phyloP scores from a whole-genome alignment of 148 eudicot genomes.

The Fagopyrum tataricum region DNA sequence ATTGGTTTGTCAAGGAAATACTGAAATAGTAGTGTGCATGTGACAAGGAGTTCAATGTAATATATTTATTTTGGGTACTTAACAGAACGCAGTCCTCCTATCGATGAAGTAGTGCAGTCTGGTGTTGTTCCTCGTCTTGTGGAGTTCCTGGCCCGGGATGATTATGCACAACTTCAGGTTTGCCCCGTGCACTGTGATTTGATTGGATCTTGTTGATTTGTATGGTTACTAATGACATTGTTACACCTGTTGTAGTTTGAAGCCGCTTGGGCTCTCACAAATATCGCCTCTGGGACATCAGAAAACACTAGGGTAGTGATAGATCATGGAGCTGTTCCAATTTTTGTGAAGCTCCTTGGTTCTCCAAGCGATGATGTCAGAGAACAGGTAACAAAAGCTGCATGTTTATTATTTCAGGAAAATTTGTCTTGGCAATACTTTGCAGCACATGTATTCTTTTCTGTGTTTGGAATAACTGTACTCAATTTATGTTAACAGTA shows the following conservation, averaged over 20 bases:
- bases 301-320: conserved; percentile 73
- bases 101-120: conserved; percentile 78
- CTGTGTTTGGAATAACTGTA: neutral
- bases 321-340: conserved; percentile 80
- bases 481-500: neutral
- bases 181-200: conserved; percentile 1
- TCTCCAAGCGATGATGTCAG: conserved; percentile 88
- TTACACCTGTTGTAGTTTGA: conserved; percentile 41
- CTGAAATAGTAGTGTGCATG: neutral
- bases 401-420: neutral
- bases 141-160: conserved; percentile 69
- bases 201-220: neutral
- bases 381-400: conserved; percentile 50
- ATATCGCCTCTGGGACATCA: conserved; percentile 82
- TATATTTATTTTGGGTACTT: neutral
- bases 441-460: neutral
- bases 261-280: conserved; percentile 90
- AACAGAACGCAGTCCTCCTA: conserved; percentile 75
- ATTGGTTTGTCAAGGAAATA: neutral
- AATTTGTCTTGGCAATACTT: neutral
- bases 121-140: conserved; percentile 79
- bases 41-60: neutral
- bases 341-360: conserved; percentile 72
- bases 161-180: conserved; percentile 77
- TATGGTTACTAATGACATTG: neutral